A percentile compares a stretch with the other conserved stretches of the same genome.
These are phyloP conservation scores for Pachysandra terminalis DNA, from an alignment of 164 flowering plant species.

Conservation along the genomic window DNA sequence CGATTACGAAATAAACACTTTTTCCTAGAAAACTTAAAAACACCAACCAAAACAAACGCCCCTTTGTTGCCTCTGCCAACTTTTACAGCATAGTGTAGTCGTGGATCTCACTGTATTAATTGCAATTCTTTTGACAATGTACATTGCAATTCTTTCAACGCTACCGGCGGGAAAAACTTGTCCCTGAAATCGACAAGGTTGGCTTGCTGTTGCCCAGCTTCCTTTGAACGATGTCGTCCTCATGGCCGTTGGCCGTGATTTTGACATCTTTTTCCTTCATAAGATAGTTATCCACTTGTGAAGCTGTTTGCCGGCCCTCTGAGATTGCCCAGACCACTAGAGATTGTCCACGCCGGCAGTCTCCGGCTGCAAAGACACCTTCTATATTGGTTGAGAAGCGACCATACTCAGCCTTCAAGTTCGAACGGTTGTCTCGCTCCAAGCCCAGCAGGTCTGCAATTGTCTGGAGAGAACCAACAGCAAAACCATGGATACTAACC, in stretches of 20 bases:
- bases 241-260: background rate
- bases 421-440: constrained; percentile 78
- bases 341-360: constrained; percentile 95
- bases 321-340: constrained; percentile 97
- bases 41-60: no score
- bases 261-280: constrained; percentile 20
- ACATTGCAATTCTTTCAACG: background rate
- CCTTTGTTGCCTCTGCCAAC: no score
- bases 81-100: no score
- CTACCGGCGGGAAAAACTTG: background rate
- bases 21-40: no score
- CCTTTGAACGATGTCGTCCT: constrained; percentile 22
- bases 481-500: background rate
- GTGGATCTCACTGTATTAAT: no score
- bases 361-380: constrained; percentile 97
- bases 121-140: no score
- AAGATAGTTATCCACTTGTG: constrained; percentile 78
- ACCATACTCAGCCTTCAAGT: constrained; percentile 92
- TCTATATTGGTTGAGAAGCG: constrained; percentile 77
- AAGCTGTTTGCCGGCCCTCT: constrained; percentile 92
- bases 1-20: no score
- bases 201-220: constrained; percentile 39
- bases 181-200: constrained; percentile 40
- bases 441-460: constrained; percentile 73
- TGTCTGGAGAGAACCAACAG: constrained; percentile 41